These are phyloP conservation scores for Brettanomyces nanus DNA, from an alignment of 805 yeast genomes.

Conservation along the genomic window DNA sequence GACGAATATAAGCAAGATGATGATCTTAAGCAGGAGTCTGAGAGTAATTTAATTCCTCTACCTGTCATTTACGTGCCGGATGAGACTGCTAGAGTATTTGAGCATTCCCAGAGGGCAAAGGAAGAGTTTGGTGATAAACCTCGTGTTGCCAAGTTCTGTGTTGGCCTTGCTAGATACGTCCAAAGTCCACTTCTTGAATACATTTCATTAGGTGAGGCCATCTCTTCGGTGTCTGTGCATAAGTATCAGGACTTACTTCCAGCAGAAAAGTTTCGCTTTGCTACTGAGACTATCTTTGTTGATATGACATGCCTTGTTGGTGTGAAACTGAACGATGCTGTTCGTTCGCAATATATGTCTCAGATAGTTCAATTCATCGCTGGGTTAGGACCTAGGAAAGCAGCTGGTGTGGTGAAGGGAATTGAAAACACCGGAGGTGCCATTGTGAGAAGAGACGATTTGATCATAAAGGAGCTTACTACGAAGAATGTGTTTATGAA, in stretches of 20 bases:
- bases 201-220: conserved; percentile 68
- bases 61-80: conserved; percentile 81
- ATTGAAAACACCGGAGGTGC: conserved; percentile 64
- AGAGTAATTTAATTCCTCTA: conserved; percentile 29
- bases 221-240: conserved; percentile 54
- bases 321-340: conserved; percentile 86
- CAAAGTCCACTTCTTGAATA: conserved; percentile 94
- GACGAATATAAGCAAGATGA: conserved; percentile 11
- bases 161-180: conserved; percentile 83
- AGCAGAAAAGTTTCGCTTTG: conserved; percentile 51
- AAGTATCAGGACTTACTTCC: conserved; percentile 68
- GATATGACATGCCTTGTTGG: conserved; percentile 90
- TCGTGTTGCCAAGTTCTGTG: conserved; percentile 70
- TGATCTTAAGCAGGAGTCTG: conserved; percentile 3
- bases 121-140: conserved; percentile 82
- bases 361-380: conserved; percentile 68
- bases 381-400: conserved; percentile 95
- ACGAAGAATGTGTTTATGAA: conserved; percentile 81
- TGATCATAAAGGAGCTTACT: conserved; percentile 72
- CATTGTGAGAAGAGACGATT: conserved; percentile 62
- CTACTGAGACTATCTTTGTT: conserved; percentile 75
- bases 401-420: conserved; percentile 75
- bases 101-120: conserved; percentile 66
- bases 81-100: conserved; percentile 86
- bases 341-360: conserved; percentile 65